Conservation (phyloP, 805 yeast genomes). For the Clavispora vitiphila region DNA sequence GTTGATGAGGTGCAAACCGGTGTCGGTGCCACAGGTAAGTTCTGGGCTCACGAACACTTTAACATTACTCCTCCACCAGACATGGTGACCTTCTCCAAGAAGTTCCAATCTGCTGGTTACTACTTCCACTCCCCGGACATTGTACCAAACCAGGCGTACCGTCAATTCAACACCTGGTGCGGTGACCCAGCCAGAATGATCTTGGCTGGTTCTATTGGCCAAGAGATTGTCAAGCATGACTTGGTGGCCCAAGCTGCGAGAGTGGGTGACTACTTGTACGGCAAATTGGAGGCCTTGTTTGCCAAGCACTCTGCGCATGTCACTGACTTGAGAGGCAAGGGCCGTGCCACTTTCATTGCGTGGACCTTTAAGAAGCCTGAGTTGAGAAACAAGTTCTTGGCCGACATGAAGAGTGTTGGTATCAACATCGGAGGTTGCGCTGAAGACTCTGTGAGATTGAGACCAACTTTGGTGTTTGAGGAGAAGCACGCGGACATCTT, state of each 20-base stretch:
- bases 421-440: constrained; percentile 86
- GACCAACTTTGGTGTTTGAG: constrained; percentile 77
- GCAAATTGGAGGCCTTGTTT: constrained; percentile 48
- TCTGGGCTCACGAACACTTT: constrained; percentile 90
- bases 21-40: constrained; percentile 77
- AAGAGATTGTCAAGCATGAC: constrained; percentile 58
- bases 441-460: constrained; percentile 67
- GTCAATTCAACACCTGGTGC: constrained; percentile 93
- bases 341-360: constrained; percentile 77
- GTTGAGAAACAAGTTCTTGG: constrained; percentile 58
- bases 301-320: constrained; percentile 49
- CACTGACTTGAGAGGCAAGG: constrained; percentile 65
- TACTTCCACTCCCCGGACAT: constrained; percentile 71
- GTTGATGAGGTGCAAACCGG: constrained; percentile 91
- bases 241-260: constrained; percentile 50
- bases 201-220: constrained; percentile 67
- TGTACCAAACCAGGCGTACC: constrained; percentile 71
- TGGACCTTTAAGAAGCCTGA: constrained; percentile 57
- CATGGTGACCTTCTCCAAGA: constrained; percentile 81
- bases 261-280: constrained; percentile 66
- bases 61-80: constrained; percentile 72
- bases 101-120: constrained; percentile 87
- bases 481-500: constrained; percentile 74
- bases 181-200: constrained; percentile 83
- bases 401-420: constrained; percentile 58